Conservation (phyloP, 164 flowering plant genomes). For the Magnolia kwangsiensis region DNA sequence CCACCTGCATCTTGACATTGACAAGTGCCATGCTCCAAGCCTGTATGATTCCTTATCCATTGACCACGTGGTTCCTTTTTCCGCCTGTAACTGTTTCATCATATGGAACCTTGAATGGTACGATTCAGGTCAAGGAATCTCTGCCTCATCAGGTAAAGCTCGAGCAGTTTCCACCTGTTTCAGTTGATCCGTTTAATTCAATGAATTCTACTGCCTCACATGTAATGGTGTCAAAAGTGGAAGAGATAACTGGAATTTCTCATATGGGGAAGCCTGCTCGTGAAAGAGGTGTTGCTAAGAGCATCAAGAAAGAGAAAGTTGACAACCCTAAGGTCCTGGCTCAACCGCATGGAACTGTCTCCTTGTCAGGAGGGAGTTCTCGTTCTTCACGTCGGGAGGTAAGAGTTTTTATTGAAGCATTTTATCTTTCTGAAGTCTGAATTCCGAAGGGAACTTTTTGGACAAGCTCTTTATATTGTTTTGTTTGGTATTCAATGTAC, state of each 20-base stretch:
- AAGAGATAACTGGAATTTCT: conserved; percentile 6
- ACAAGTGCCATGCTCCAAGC: conserved; percentile 44
- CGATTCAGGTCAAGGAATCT: conserved; percentile 19
- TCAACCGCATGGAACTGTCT: conserved; percentile 21
- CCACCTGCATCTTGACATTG: conserved; percentile 38
- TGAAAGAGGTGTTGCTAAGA: conserved; percentile 21
- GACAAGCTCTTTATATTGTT: neutral
- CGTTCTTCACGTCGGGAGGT: conserved; percentile 36
- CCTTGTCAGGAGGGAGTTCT: neutral
- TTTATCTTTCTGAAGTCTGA: neutral
- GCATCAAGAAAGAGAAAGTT: conserved; percentile 6
- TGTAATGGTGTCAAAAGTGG: conserved; percentile 13
- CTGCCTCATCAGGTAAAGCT: conserved; percentile 16
- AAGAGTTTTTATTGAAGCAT: neutral
- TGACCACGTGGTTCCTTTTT: conserved; percentile 31
- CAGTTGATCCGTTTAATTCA: conserved; percentile 21
- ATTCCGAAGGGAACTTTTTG: neutral
- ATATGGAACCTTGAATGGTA: conserved; percentile 21
- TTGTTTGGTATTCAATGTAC: neutral
- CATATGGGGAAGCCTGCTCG: neutral
- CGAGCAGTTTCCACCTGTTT: conserved; percentile 18
- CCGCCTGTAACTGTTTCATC: conserved; percentile 26
- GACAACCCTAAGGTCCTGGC: conserved; percentile 19
- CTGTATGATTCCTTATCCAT: conserved; percentile 39
- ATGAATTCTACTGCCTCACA: conserved; percentile 26